Percentiles rank a stretch among this genome's conserved stretches.
Evolutionary conservation across 2,329 filamentous ascomycete genomes (phyloP).

Genomic region (Aspergillus aculeatinus): DNA sequence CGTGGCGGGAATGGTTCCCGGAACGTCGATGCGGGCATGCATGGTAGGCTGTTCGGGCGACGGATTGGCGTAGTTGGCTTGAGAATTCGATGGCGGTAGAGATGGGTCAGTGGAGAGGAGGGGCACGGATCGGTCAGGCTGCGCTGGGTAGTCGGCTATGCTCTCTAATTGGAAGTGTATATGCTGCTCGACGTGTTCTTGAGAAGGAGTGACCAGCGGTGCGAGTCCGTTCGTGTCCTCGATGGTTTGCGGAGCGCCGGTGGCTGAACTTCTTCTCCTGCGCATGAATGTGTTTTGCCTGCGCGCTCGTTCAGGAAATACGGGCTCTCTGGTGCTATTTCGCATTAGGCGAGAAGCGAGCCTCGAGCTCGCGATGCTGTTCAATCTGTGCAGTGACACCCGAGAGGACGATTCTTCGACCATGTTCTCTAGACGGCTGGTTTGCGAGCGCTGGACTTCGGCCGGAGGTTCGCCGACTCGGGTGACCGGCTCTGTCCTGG

Average conservation of each 20-base stretch:
- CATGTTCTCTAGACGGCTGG: slow-evolving; percentile 26
- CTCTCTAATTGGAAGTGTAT: neutral
- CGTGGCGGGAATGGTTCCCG: slow-evolving; percentile 13
- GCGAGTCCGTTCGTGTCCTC: slow-evolving; percentile 6
- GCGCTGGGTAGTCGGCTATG: neutral
- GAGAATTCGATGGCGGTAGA: neutral
- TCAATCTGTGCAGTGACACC: slow-evolving; percentile 29
- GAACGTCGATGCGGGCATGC: slow-evolving; percentile 2
- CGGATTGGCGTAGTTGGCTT: neutral
- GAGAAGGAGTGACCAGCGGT: neutral
- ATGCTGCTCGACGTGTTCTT: neutral
- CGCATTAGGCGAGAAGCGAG: slow-evolving; percentile 17
- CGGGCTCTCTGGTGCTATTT: slow-evolving; percentile 20
- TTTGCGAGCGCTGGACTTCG: slow-evolving; percentile 24
- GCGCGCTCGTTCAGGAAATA: slow-evolving; percentile 10
- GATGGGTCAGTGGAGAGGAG: neutral
- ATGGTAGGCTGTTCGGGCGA: neutral
- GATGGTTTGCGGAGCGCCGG: slow-evolving; percentile 2
- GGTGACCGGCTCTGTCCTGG: slow-evolving; percentile 19
- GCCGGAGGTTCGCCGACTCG: slow-evolving; percentile 12
- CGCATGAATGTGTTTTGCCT: slow-evolving; percentile 16
- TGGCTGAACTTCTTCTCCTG: slow-evolving; percentile 11
- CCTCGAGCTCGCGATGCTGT: slow-evolving; percentile 25
- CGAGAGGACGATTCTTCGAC: slow-evolving; percentile 23
- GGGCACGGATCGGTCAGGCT: neutral